phyloP scores from a whole-genome alignment of 2,329 filamentous ascomycete species.

The Basipetospora chlamydospora region DNA sequence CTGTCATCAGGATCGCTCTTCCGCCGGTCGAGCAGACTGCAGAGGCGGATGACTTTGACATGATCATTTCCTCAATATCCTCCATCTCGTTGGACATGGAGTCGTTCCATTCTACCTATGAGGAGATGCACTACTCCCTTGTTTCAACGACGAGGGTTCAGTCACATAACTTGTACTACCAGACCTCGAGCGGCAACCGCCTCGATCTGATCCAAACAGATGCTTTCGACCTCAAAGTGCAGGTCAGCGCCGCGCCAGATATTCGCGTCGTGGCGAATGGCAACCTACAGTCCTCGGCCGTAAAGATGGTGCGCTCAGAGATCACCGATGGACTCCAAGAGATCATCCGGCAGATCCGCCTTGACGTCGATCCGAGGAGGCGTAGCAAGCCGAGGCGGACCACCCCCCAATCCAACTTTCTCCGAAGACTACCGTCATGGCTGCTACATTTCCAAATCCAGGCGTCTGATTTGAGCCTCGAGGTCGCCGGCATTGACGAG shows the following conservation, averaged over 20 bases:
- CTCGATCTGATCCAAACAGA: constrained; percentile 84
- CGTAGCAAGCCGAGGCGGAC: constrained; percentile 27
- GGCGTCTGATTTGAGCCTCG: constrained; percentile 76
- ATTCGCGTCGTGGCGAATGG: constrained; percentile 69
- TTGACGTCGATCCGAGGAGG: constrained; percentile 47
- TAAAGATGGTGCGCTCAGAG: constrained; percentile 82
- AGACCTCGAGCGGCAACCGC: constrained; percentile 66
- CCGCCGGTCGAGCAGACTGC: constrained; percentile 55
- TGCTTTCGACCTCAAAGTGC: constrained; percentile 71
- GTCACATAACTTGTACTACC: constrained; percentile 86
- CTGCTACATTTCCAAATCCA: constrained; percentile 71
- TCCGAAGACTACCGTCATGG: constrained; percentile 73
- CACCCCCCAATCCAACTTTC: constrained; percentile 47
- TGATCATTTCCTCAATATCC: constrained; percentile 89
- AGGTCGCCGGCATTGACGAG: constrained; percentile 77
- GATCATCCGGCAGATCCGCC: constrained; percentile 71
- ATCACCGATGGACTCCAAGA: constrained; percentile 86
- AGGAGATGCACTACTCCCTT: constrained; percentile 76
- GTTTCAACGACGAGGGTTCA: constrained; percentile 70
- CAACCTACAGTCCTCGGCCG: constrained; percentile 70
- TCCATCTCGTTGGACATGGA: constrained; percentile 87
- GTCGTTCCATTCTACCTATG: constrained; percentile 80
- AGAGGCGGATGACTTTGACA: constrained; percentile 71
- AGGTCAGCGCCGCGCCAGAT: constrained; percentile 73
- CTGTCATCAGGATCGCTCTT: constrained; percentile 77